Evolutionary conservation across 2,329 filamentous ascomycete genomes (phyloP).

Genomic region (Dactylellina leptospora): DNA sequence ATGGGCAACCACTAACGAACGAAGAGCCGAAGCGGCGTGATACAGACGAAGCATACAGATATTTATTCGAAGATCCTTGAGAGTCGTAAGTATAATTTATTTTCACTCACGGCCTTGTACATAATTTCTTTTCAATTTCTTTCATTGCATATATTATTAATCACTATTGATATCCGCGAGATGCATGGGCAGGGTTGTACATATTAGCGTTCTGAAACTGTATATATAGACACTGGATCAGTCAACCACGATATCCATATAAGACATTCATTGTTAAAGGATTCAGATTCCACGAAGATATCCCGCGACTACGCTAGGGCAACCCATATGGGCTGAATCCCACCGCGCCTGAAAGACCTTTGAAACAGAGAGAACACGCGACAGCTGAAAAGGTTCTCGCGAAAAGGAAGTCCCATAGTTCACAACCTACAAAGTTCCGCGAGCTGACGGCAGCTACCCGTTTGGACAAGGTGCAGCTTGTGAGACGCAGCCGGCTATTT

Average conservation of each 20-base stretch:
- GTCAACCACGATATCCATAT: not conserved
- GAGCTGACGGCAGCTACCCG: slow-evolving; percentile 31
- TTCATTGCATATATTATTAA: slow-evolving; percentile 9
- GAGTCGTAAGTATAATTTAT: not conserved
- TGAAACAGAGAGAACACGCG: too few species aligned
- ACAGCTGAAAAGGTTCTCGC: not conserved
- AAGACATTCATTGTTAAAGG: not conserved
- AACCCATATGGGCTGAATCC: too few species aligned
- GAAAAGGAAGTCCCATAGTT: not conserved
- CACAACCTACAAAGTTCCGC: not conserved
- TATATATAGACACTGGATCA: not conserved
- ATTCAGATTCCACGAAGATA: too few species aligned
- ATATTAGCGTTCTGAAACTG: not conserved
- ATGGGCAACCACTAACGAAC: not conserved
- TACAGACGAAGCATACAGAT: not conserved
- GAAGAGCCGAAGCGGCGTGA: not conserved
- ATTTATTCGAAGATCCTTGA: slow-evolving; percentile 1
- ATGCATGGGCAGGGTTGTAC: not conserved
- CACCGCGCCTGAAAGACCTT: too few species aligned
- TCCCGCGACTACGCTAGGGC: too few species aligned
- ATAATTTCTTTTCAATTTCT: not conserved
- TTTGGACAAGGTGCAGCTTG: slow-evolving; percentile 11
- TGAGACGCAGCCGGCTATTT: slow-evolving; percentile 5
- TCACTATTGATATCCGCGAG: not conserved
- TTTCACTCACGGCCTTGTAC: not conserved